Base-by-base conservation (phyloP, 257 asterid genomes). In the Knoxia roxburghii region DNA sequence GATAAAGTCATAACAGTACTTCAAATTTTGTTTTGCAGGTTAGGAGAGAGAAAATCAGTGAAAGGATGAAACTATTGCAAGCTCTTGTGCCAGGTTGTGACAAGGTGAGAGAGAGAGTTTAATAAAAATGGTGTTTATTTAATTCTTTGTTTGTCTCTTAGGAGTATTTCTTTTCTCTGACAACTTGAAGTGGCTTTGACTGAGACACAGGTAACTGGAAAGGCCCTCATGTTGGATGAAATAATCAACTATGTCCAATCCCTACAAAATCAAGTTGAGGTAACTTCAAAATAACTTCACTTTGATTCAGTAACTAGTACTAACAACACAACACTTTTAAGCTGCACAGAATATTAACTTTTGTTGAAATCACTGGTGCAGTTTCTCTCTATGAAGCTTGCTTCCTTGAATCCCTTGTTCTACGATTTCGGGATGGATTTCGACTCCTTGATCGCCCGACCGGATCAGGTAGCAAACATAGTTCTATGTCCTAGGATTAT, bases 161-260 rank as follows among this genome's bases (percentile, higher is more conserved):
- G 29, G 26, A 35, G 61, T 23, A 24, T 24, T 35, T 61, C 21
- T 59, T 65, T 4, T 37, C 26, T 27, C 74, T 72, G 79, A 73
- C 79, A 75, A 18, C 40, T 61, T 61, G 64, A 77, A 77, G 81
- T 83, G 84, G 71, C 32, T 73, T 76, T 79, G 75, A 57, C 60
- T 83, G 83, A 72, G 56, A 65, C 45, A 77, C 82, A 90, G 97
- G 92, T 84, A 64, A 86, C 87, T 61, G 97, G 97, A 30, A 90
- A 90, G 95, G 97, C 97, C 89, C 92, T 82, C 75, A 80, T 90
- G 90, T 82, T 90, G 92, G 97, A 90, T 84, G 93, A 90, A 76
- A 90, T 90, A 35, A 90, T 90, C 68, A 86, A 88, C 73, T 90
- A 90, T 80, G 96, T 90, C 79, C 95, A 87, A 59, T 90, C 97